phyloP scores from a whole-genome alignment of 2,329 filamentous ascomycete species.

The Phyllosticta citrichinensis region DNA sequence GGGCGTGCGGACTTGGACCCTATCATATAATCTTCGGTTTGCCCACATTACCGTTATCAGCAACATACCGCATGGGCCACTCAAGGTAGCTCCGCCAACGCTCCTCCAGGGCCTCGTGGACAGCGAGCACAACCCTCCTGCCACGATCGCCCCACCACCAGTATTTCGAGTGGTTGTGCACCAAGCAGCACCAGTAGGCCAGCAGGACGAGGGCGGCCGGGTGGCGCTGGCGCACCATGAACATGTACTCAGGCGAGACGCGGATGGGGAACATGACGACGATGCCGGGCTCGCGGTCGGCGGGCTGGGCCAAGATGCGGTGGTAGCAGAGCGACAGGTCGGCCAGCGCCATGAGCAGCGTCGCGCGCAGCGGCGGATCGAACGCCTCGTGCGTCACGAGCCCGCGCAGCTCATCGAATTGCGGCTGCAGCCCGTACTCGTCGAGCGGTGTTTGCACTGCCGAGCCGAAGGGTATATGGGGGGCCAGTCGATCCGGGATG shows the following conservation, averaged over 20 bases:
- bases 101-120: conserved; percentile 4
- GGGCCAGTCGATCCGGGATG: conserved; percentile 1
- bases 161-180: conserved; percentile 26
- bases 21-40: background rate
- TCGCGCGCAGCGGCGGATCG: conserved; percentile 4
- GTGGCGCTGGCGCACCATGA: conserved; percentile 21
- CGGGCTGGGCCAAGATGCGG: conserved; percentile 8
- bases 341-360: background rate
- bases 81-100: conserved; percentile 4
- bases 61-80: conserved; percentile 11
- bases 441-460: background rate
- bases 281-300: conserved; percentile 25
- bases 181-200: conserved; percentile 28
- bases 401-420: conserved; percentile 1
- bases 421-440: conserved; percentile 5
- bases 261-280: conserved; percentile 30
- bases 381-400: background rate
- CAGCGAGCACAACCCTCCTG: conserved; percentile 1
- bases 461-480: conserved; percentile 2
- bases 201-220: conserved; percentile 28
- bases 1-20: too few relatives aligned
- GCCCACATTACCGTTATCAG: conserved; percentile 1
- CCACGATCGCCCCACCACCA: conserved; percentile 32
- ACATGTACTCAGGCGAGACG: conserved; percentile 23
- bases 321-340: conserved; percentile 4